These are phyloP conservation scores for Pythium guiyangense DNA, from an alignment of 352 stramenopile species.

Conservation along the genomic window DNA sequence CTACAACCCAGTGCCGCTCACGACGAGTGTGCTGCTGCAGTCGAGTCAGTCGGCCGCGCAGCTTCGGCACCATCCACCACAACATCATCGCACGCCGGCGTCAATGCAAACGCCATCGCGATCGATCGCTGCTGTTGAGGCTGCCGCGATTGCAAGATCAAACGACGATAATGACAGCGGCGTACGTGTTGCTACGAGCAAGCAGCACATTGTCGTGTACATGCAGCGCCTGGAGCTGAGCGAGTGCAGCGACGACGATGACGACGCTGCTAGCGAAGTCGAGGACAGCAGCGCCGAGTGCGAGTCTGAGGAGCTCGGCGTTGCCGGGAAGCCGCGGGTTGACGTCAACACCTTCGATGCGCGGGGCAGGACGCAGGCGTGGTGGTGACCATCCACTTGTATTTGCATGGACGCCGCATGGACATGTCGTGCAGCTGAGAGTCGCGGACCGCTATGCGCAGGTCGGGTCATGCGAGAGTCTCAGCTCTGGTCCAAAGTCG, in stretches of 20 bases:
- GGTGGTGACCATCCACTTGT: no score
- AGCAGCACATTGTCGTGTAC: slow-evolving; percentile 32
- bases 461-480: neutral
- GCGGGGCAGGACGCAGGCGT: no score
- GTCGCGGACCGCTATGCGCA: no score
- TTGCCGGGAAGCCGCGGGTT: neutral
- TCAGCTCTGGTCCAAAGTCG: neutral
- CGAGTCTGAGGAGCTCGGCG: neutral
- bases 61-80: neutral
- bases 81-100: neutral
- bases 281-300: neutral
- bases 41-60: slow-evolving; percentile 20
- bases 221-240: slow-evolving; percentile 30
- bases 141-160: no score
- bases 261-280: neutral
- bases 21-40: slow-evolving; percentile 6
- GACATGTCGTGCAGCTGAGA: no score
- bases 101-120: neutral
- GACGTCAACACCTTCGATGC: no score
- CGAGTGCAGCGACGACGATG: slow-evolving; percentile 4
- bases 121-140: slow-evolving; percentile 1
- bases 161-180: no score
- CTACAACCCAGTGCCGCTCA: slow-evolving; percentile 24
- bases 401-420: no score
- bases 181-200: neutral